These are phyloP conservation scores for Neurospora sp. DNA, from an alignment of 495 filamentous ascomycete genomes.

Conservation along the genomic window DNA sequence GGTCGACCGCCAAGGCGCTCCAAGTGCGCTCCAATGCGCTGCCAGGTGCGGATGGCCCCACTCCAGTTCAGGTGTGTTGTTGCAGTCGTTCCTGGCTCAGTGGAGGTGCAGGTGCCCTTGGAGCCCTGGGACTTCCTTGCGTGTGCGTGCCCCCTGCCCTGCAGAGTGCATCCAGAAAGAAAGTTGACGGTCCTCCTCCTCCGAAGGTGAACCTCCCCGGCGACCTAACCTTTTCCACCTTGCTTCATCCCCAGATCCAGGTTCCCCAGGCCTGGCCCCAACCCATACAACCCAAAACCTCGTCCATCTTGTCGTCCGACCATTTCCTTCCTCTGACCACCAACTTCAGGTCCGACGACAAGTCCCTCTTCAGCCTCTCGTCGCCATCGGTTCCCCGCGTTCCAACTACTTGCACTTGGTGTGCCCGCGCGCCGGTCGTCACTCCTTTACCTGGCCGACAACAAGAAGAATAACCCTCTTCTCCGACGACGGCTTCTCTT, in stretches of 20 bases:
- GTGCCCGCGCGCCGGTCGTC: constrained; percentile 2
- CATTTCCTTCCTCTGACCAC: background rate
- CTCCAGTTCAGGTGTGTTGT: background rate
- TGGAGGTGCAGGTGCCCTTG: background rate
- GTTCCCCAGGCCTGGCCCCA: background rate
- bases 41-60: background rate
- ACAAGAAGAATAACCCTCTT: background rate
- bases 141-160: background rate
- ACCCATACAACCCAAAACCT: constrained; percentile 10
- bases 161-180: background rate
- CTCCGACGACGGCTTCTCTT: background rate
- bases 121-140: background rate
- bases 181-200: background rate
- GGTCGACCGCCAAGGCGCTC: background rate
- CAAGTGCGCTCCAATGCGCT: background rate
- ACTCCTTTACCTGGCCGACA: constrained; percentile 2
- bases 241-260: constrained; percentile 17
- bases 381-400: constrained; percentile 5
- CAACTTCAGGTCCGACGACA: background rate
- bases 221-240: constrained; percentile 6
- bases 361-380: background rate
- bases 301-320: background rate
- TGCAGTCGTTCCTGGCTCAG: background rate
- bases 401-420: background rate
- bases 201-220: constrained; percentile 4